Percentiles rank a stretch among this genome's conserved stretches.
Evolutionary conservation across 352 stramenopile species (phyloP).

Genomic region (Pseudoperonospora humuli): DNA sequence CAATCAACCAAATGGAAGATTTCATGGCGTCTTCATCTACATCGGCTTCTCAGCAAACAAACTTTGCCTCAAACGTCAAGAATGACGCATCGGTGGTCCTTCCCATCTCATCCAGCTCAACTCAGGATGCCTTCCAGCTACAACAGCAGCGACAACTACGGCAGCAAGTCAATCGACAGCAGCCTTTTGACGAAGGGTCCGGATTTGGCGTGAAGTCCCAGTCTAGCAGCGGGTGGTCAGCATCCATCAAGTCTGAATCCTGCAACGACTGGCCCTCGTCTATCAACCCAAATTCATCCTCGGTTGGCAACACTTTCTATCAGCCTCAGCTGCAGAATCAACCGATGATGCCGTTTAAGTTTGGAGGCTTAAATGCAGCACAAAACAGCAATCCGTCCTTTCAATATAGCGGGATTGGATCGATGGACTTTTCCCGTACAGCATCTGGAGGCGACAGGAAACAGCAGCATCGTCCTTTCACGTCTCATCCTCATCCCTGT

Average conservation of each 20-base stretch:
- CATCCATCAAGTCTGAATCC: constrained; percentile 8
- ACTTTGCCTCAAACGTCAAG: constrained; percentile 17
- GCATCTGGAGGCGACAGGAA: constrained; percentile 9
- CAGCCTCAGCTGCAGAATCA: constrained; percentile 10
- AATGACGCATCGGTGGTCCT: constrained; percentile 27
- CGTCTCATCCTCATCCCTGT: constrained; percentile 17
- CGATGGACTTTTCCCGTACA: constrained; percentile 22
- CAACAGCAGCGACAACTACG: constrained; percentile 18
- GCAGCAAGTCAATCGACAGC: constrained; percentile 13
- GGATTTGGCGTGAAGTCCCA: constrained; percentile 14
- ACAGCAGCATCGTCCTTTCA: constrained; percentile 9
- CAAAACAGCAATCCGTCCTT: constrained; percentile 2
- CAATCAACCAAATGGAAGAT: constrained; percentile 18
- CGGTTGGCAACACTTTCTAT: constrained; percentile 5
- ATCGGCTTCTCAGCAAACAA: constrained; percentile 10
- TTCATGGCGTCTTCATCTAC: constrained; percentile 17
- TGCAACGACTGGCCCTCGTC: constrained; percentile 10
- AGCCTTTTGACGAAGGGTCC: constrained; percentile 8
- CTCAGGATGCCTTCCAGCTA: constrained; percentile 23
- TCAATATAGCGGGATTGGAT: constrained; percentile 11
- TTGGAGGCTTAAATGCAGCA: constrained; percentile 13
- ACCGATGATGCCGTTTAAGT: constrained; percentile 34
- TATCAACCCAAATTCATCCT: constrained; percentile 9
- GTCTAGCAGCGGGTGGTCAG: constrained; percentile 11
- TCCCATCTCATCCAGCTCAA: constrained; percentile 20